phyloP scores from a whole-genome alignment of 371 early-diverging fungal genomes.

The Mucor ambiguus region DNA sequence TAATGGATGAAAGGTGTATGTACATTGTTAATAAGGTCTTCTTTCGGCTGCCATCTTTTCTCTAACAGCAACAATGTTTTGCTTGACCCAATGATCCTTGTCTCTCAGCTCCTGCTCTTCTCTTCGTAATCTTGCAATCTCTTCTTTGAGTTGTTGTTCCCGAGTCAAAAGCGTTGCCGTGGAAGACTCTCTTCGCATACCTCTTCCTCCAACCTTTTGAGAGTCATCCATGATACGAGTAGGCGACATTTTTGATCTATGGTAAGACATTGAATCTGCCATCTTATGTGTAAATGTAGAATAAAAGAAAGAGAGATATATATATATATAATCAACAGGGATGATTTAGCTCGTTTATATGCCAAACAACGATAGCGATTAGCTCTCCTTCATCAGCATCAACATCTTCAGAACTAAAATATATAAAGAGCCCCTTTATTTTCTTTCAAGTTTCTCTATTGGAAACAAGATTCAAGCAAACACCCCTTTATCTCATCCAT shows the following conservation, averaged over 20 bases:
- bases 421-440: not conserved
- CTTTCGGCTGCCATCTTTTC: constrained; percentile 41
- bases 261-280: constrained; percentile 50
- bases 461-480: not conserved
- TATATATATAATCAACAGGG: too few relatives aligned
- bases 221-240: constrained; percentile 27
- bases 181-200: constrained; percentile 22
- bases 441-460: constrained; percentile 4
- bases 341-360: not conserved
- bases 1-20: not conserved
- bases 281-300: not conserved
- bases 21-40: constrained; percentile 13
- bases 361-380: not conserved
- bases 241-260: constrained; percentile 59
- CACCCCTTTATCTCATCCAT: not conserved
- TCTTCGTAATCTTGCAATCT: constrained; percentile 46
- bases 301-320: not conserved
- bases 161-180: constrained; percentile 33
- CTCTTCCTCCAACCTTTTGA: constrained; percentile 12
- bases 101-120: constrained; percentile 48
- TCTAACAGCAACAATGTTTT: constrained; percentile 44
- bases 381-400: not conserved
- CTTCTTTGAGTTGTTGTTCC: constrained; percentile 47
- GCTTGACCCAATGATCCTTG: constrained; percentile 49
- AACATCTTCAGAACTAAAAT: constrained; percentile 1